A percentile compares a stretch with the other conserved stretches of the same genome.
Evolutionary conservation across 2,329 filamentous ascomycete species (phyloP).

Genomic region (Colletotrichum sidae): DNA sequence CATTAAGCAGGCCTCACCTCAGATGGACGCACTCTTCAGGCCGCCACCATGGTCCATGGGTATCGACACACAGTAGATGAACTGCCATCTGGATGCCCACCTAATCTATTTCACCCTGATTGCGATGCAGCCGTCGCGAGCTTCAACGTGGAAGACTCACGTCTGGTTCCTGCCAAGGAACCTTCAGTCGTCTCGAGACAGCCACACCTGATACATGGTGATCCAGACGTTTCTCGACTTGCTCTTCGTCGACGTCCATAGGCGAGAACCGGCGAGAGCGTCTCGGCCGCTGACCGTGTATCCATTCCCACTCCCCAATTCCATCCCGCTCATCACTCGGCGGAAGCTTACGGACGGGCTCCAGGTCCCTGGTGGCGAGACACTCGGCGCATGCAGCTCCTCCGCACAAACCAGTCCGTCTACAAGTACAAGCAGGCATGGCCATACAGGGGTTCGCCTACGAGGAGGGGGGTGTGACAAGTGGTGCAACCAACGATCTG

Average conservation of each 20-base stretch:
- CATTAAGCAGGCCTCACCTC: too few species aligned
- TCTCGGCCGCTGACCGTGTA: background rate
- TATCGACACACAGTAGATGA: background rate
- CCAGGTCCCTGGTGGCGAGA: constrained; percentile 18
- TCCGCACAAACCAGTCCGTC: background rate
- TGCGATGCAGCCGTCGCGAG: constrained; percentile 24
- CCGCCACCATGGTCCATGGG: background rate
- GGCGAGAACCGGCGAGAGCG: constrained; percentile 22
- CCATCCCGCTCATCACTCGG: constrained; percentile 5
- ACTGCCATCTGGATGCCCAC: background rate
- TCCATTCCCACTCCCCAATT: background rate
- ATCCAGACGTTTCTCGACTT: background rate
- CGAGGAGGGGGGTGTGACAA: constrained; percentile 12
- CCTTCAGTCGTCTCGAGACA: background rate
- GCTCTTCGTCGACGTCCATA: background rate
- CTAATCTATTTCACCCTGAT: constrained; percentile 18
- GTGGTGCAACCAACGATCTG: constrained; percentile 29
- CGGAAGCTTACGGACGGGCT: constrained; percentile 13
- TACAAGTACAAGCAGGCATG: background rate
- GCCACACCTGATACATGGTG: background rate
- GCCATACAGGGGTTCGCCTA: constrained; percentile 2
- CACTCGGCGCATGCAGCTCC: constrained; percentile 5
- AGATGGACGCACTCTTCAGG: too few species aligned
- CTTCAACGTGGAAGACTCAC: background rate
- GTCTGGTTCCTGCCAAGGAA: constrained; percentile 24